A percentile compares a stretch with the other conserved stretches of the same genome.
Evolutionary conservation across 345 rosid species (phyloP).

Genomic region (Gossypium raimondii): DNA sequence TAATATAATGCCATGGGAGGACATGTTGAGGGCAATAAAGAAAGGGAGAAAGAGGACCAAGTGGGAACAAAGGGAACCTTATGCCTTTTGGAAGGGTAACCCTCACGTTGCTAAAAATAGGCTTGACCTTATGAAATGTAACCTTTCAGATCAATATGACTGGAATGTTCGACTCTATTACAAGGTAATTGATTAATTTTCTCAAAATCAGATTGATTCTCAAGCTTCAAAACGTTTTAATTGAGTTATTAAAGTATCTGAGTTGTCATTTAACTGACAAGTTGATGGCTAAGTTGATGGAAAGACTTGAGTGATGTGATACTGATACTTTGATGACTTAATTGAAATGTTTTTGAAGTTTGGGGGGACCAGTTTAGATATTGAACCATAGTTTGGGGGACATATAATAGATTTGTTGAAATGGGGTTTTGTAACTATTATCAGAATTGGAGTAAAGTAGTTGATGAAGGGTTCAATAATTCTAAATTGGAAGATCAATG

Average conservation of each 20-base stretch:
- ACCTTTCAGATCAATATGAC: background rate
- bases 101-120: slow-evolving; percentile 20
- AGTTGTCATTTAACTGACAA: no score
- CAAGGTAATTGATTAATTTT: slow-evolving; percentile 9
- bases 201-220: background rate
- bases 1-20: slow-evolving; percentile 35
- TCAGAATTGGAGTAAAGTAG: slow-evolving; percentile 38
- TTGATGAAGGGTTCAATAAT: slow-evolving; percentile 25
- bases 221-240: no score
- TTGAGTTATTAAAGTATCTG: no score
- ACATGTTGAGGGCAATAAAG: slow-evolving; percentile 22
- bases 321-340: no score
- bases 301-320: no score
- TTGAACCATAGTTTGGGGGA: no score
- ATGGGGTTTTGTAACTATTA: background rate
- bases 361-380: no score
- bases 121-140: slow-evolving; percentile 28
- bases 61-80: slow-evolving; percentile 32
- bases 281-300: no score
- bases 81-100: slow-evolving; percentile 38
- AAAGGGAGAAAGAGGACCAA: slow-evolving; percentile 18
- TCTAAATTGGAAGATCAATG: slow-evolving; percentile 48
- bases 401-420: background rate
- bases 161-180: slow-evolving; percentile 23
- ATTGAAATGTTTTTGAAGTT: no score